These are phyloP conservation scores for Penicillium sp. DNA, from an alignment of 2,329 filamentous ascomycete genomes.

Conservation along the genomic window DNA sequence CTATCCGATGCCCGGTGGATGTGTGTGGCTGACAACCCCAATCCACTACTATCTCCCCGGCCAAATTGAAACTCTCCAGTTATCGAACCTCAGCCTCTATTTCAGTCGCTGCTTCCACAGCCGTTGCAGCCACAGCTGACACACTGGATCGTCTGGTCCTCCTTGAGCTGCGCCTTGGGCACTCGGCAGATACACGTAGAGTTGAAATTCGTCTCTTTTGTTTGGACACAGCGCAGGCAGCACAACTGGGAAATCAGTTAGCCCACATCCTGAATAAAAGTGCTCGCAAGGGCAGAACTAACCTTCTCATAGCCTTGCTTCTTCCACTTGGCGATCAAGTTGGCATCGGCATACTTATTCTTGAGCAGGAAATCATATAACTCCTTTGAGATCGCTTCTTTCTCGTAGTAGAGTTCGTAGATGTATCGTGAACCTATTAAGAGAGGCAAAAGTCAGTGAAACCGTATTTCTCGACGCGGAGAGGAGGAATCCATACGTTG, in stretches of 20 bases:
- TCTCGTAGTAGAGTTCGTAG: constrained; percentile 97
- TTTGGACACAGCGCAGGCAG: constrained; percentile 93
- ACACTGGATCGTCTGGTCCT: constrained; percentile 86
- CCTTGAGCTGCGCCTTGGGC: constrained; percentile 85
- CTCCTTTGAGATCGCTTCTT: constrained; percentile 87
- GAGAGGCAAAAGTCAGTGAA: not conserved
- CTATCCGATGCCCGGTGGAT: constrained; percentile 4
- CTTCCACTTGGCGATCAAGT: constrained; percentile 99
- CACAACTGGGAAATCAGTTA: constrained; percentile 63
- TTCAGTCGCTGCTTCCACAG: constrained; percentile 78
- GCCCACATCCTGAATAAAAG: not conserved
- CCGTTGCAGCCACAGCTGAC: constrained; percentile 93
- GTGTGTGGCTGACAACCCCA: not conserved
- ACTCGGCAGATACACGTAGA: constrained; percentile 96
- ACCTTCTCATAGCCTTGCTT: constrained; percentile 99
- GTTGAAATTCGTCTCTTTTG: constrained; percentile 99
- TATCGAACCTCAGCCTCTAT: not conserved
- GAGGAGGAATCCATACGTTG: constrained; percentile 60
- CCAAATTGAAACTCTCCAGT: not conserved
- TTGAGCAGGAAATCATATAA: constrained; percentile 96
- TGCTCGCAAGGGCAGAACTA: constrained; percentile 22
- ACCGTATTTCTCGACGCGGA: not conserved
- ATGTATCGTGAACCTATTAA: constrained; percentile 71
- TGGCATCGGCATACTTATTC: constrained; percentile 91
- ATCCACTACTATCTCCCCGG: not conserved